These are phyloP conservation scores for Corylus americana DNA, from an alignment of 306 rosid genomes.

Conservation along the genomic window DNA sequence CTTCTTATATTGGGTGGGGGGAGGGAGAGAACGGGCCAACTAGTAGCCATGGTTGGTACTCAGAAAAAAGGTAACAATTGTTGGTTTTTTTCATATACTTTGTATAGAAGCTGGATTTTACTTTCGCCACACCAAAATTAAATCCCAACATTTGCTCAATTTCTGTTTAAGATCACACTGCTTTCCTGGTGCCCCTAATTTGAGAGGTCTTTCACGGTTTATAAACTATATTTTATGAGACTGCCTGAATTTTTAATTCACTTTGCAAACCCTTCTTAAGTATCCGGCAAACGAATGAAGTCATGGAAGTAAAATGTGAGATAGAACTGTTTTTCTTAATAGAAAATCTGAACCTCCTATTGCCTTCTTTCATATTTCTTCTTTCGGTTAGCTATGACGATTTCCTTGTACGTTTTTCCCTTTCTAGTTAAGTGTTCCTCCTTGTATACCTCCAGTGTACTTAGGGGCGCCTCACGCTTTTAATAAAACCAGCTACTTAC, in stretches of 20 bases:
- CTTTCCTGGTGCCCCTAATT: neutral
- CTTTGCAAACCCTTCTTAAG: neutral
- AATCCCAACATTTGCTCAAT: neutral
- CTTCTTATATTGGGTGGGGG: neutral
- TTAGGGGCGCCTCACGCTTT: too few relatives aligned
- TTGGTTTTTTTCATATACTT: neutral
- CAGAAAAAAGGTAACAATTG: too few relatives aligned
- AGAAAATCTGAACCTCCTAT: too few relatives aligned
- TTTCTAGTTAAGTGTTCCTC: too few relatives aligned
- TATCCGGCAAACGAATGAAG: neutral
- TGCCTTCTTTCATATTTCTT: neutral
- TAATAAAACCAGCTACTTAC: too few relatives aligned
- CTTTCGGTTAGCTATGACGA: too few relatives aligned
- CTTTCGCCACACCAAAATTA: neutral
- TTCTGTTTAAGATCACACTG: neutral
- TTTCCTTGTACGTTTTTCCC: too few relatives aligned
- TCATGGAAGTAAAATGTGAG: neutral
- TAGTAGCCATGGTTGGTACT: neutral
- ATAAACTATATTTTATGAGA: neutral
- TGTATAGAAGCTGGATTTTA: neutral
- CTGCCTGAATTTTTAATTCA: neutral
- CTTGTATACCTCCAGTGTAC: too few relatives aligned
- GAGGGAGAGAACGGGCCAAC: too few relatives aligned
- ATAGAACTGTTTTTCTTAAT: neutral
- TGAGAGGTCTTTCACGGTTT: neutral